Evolutionary conservation across 2,329 filamentous ascomycete genomes (phyloP).

Genomic region (Botrytis sinoallii): DNA sequence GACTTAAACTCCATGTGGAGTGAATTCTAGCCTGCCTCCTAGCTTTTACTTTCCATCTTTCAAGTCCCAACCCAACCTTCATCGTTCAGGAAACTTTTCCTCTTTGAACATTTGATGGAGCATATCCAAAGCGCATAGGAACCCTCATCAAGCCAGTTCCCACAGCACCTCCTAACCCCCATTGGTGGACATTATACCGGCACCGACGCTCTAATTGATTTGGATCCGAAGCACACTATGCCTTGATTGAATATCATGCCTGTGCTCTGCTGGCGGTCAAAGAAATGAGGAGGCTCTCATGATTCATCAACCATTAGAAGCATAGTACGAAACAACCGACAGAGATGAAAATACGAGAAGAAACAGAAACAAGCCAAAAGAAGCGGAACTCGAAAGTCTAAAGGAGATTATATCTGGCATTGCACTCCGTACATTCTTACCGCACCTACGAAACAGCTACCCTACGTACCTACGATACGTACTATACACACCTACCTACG

Average conservation of each 20-base stretch:
- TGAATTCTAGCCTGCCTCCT: neutral
- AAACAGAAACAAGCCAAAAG: conserved; percentile 6
- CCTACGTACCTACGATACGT: neutral
- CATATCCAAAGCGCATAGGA: conserved; percentile 9
- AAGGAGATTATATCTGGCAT: neutral
- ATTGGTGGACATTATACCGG: conserved; percentile 16
- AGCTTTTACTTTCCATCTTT: neutral
- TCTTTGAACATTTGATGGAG: conserved; percentile 11
- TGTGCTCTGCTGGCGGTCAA: conserved; percentile 20
- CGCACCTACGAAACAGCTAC: neutral
- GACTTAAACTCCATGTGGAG: conserved; percentile 12
- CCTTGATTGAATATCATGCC: conserved; percentile 15
- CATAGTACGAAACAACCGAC: conserved; percentile 16
- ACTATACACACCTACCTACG: neutral
- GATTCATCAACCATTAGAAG: conserved; percentile 12
- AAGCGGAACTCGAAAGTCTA: conserved; percentile 8
- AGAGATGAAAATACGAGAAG: conserved; percentile 15
- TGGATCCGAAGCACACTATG: conserved; percentile 17
- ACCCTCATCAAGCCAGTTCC: conserved; percentile 10
- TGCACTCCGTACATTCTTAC: neutral
- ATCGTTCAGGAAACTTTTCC: conserved; percentile 14
- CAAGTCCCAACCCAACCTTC: conserved; percentile 2
- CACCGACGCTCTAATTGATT: conserved; percentile 6
- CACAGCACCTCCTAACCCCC: neutral
- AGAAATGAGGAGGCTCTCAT: conserved; percentile 17